These are phyloP conservation scores for Tylopilus vinaceipallidus DNA, from an alignment of 768 basidiomycete species.

Conservation along the genomic window DNA sequence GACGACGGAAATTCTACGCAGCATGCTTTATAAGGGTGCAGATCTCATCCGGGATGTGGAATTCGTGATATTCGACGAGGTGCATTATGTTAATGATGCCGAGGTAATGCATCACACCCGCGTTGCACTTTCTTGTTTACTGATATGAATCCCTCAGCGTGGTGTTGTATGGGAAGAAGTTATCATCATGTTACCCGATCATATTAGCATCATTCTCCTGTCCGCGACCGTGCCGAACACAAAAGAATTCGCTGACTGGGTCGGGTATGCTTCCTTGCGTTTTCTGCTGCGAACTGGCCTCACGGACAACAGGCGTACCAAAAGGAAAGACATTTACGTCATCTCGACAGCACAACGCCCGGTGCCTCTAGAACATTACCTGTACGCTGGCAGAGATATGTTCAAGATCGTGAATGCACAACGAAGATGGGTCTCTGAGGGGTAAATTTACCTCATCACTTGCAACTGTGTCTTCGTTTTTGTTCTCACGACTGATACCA, in stretches of 20 bases:
- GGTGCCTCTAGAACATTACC: slow-evolving; percentile 93
- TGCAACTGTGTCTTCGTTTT: background rate
- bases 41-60: slow-evolving; percentile 98
- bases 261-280: slow-evolving; percentile 64
- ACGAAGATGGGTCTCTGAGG: slow-evolving; percentile 68
- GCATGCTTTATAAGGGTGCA: slow-evolving; percentile 98
- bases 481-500: slow-evolving; percentile 31
- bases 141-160: slow-evolving; percentile 50
- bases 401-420: slow-evolving; percentile 90
- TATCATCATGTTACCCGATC: slow-evolving; percentile 99
- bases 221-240: slow-evolving; percentile 99
- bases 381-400: slow-evolving; percentile 91
- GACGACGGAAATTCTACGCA: slow-evolving; percentile 96
- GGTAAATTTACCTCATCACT: slow-evolving; percentile 44
- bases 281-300: slow-evolving; percentile 5
- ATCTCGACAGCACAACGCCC: slow-evolving; percentile 96
- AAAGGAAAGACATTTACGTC: slow-evolving; percentile 99
- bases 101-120: slow-evolving; percentile 59
- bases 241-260: slow-evolving; percentile 98
- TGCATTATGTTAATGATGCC: slow-evolving; percentile 98
- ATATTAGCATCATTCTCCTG: slow-evolving; percentile 94
- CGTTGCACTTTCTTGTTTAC: slow-evolving; percentile 10
- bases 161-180: slow-evolving; percentile 99
- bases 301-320: slow-evolving; percentile 70
- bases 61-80: slow-evolving; percentile 99